Percentiles rank a stretch among this genome's conserved stretches.
phyloP scores from a whole-genome alignment of 257 asterid species.

The Solanum okadae region DNA sequence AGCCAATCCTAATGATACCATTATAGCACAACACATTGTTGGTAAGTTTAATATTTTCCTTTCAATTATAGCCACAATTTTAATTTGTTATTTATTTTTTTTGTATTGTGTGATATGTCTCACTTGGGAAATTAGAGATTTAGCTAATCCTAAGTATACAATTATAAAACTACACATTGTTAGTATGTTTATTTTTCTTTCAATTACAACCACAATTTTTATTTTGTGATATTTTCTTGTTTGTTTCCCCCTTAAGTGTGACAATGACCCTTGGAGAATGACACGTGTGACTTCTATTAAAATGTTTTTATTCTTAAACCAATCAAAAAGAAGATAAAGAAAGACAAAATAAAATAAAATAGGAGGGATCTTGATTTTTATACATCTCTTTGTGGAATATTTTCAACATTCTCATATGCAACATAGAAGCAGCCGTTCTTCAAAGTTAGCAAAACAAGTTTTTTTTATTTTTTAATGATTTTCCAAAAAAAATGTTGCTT shows the following conservation, averaged over 20 bases:
- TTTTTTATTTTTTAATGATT: not conserved
- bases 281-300: not conserved
- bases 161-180: constrained; percentile 54
- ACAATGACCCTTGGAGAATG: not conserved
- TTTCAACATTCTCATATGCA: not conserved
- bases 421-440: not conserved
- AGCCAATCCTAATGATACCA: constrained; percentile 59
- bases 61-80: not conserved
- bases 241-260: not conserved
- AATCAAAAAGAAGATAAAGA: not conserved
- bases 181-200: constrained; percentile 25
- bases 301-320: not conserved
- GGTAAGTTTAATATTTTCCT: constrained; percentile 28
- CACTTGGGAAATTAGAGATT: constrained; percentile 37
- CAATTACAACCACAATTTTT: not conserved
- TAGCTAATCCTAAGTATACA: constrained; percentile 57
- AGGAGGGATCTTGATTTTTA: not conserved
- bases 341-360: not conserved
- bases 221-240: not conserved
- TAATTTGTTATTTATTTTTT: not conserved
- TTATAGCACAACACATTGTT: constrained; percentile 58
- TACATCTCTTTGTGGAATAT: not conserved
- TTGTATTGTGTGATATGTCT: not conserved
- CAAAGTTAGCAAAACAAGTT: not conserved
- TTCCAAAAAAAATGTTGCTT: not conserved